Percentiles rank a stretch among this genome's conserved stretches.
These are phyloP conservation scores for Fraxinus ornus DNA, from an alignment of 305 asterid species.

Conservation along the genomic window DNA sequence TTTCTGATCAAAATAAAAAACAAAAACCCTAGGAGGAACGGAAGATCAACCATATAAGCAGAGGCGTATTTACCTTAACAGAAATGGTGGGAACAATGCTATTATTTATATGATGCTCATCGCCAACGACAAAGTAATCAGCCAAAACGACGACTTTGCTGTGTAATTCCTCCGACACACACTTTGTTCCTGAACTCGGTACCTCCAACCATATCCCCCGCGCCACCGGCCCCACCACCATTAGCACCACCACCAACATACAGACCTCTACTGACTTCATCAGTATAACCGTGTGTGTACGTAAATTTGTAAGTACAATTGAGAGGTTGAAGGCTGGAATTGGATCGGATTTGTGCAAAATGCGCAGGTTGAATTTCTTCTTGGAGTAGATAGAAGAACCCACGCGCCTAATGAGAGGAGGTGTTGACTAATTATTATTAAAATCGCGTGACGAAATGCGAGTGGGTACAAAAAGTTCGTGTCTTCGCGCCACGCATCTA, in stretches of 20 bases:
- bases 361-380: conserved; percentile 6
- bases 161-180: conserved; percentile 66
- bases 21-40: not conserved
- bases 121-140: conserved; percentile 58
- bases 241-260: conserved; percentile 25
- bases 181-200: conserved; percentile 63
- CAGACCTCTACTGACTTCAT: conserved; percentile 31
- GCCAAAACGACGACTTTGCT: conserved; percentile 66
- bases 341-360: not conserved
- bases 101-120: conserved; percentile 36
- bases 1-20: not conserved
- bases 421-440: not conserved
- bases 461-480: conserved; percentile 14
- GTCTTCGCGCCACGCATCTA: conserved; percentile 47
- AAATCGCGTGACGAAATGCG: conserved; percentile 28
- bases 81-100: conserved; percentile 51
- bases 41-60: not conserved
- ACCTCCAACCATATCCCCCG: conserved; percentile 65
- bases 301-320: not conserved
- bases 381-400: not conserved
- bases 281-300: not conserved
- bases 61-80: conserved; percentile 44
- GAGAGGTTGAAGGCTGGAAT: not conserved
- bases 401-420: conserved; percentile 26
- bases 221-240: conserved; percentile 28